phyloP scores from a whole-genome alignment of 352 stramenopile species.

The Globisporangium cylindrosporum region DNA sequence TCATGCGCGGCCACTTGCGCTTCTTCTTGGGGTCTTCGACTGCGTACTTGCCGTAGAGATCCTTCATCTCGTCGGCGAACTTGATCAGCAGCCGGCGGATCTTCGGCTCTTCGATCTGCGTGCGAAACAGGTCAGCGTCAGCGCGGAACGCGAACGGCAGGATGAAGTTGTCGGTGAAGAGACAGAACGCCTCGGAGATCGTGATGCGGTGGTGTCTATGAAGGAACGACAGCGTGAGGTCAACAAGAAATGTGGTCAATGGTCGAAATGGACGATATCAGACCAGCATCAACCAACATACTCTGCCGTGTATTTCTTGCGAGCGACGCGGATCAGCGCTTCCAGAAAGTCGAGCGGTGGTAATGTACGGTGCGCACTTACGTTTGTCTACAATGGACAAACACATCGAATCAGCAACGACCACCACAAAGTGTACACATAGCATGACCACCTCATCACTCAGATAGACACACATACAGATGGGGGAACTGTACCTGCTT shows the following conservation, averaged over 20 bases:
- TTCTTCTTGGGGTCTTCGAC: constrained; percentile 41
- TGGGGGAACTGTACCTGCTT: constrained; percentile 27
- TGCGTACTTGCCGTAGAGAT: constrained; percentile 54
- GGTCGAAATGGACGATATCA: not conserved
- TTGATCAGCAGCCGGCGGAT: constrained; percentile 64
- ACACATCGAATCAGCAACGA: not conserved
- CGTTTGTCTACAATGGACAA: constrained; percentile 21
- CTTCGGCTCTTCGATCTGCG: constrained; percentile 66
- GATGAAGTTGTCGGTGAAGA: constrained; percentile 74
- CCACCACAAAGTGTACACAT: not conserved
- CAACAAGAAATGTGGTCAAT: not conserved
- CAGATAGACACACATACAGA: not conserved
- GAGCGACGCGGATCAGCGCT: constrained; percentile 48
- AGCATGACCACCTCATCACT: not conserved
- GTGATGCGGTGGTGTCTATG: constrained; percentile 54
- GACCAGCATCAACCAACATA: constrained; percentile 17
- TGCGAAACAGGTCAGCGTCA: constrained; percentile 69
- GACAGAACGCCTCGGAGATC: constrained; percentile 71
- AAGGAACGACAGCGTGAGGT: not conserved
- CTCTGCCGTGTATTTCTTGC: constrained; percentile 68
- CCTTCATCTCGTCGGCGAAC: constrained; percentile 54
- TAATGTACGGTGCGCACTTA: constrained; percentile 42
- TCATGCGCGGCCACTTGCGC: constrained; percentile 43
- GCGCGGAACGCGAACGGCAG: constrained; percentile 70
- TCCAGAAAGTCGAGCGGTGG: constrained; percentile 67